Evolutionary conservation across 1,139 yeast genomes (phyloP).

Genomic region (Nakaseomyces delphensis): DNA sequence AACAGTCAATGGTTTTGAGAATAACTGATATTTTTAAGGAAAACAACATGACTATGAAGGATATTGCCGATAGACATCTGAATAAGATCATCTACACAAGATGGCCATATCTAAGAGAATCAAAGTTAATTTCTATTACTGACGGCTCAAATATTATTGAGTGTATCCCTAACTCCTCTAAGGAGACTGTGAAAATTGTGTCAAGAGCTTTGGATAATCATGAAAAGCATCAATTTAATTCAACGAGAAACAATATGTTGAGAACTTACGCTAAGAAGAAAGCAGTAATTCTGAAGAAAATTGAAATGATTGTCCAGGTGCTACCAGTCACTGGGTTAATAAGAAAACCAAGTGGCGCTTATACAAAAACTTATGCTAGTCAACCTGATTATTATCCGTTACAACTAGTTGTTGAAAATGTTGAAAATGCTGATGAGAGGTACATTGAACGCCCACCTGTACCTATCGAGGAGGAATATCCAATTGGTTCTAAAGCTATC

Average conservation of each 20-base stretch:
- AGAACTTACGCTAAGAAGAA: conserved; percentile 40
- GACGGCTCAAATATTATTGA: conserved; percentile 49
- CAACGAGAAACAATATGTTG: conserved; percentile 31
- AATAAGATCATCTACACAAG: conserved; percentile 60
- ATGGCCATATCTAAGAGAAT: conserved; percentile 88
- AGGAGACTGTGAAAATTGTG: conserved; percentile 29
- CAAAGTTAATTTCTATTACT: conserved; percentile 55
- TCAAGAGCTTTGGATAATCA: conserved; percentile 38
- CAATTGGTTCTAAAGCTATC: conserved; percentile 61
- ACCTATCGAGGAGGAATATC: conserved; percentile 77
- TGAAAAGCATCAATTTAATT: conserved; percentile 38
- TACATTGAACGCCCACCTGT: conserved; percentile 63
- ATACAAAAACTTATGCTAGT: conserved; percentile 54
- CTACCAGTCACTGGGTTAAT: conserved; percentile 71
- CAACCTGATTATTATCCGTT: conserved; percentile 56
- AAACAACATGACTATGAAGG: conserved; percentile 33
- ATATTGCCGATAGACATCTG: conserved; percentile 51
- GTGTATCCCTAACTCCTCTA: conserved; percentile 33
- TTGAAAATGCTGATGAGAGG: conserved; percentile 65
- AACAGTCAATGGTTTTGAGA: conserved; percentile 68
- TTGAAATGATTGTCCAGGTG: conserved; percentile 57
- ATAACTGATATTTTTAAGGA: conserved; percentile 50
- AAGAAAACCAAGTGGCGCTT: conserved; percentile 66
- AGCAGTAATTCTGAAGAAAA: conserved; percentile 51
- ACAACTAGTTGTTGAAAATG: conserved; percentile 70